Percentiles rank a stretch among this genome's conserved stretches.
phyloP scores from a whole-genome alignment of 2,329 filamentous ascomycete species.

The Fusarium circinatum region DNA sequence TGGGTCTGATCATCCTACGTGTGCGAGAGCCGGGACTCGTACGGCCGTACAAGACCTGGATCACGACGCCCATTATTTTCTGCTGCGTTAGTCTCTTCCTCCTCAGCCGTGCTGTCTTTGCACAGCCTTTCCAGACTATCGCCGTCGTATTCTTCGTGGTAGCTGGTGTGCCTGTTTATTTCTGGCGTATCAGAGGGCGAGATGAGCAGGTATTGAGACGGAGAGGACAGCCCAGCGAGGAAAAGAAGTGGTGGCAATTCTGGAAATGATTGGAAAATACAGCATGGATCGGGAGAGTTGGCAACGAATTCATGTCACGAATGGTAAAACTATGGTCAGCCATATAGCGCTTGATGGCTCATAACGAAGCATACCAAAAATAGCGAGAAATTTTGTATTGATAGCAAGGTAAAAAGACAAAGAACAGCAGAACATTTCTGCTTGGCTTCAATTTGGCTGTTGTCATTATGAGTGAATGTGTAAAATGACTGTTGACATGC shows the following conservation, averaged over 20 bases:
- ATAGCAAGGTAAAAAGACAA: slow-evolving; percentile 19
- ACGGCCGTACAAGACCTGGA: slow-evolving; percentile 94
- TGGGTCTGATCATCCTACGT: slow-evolving; percentile 90
- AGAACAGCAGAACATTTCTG: not conserved
- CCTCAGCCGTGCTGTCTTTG: slow-evolving; percentile 87
- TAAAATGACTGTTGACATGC: not conserved
- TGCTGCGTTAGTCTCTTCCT: slow-evolving; percentile 97
- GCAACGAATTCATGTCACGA: slow-evolving; percentile 12
- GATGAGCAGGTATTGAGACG: slow-evolving; percentile 61
- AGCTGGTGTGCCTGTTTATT: slow-evolving; percentile 87
- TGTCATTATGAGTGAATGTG: not conserved
- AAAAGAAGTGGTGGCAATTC: slow-evolving; percentile 67
- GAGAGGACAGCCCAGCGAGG: slow-evolving; percentile 43
- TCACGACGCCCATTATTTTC: slow-evolving; percentile 95
- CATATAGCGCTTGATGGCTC: slow-evolving; percentile 1
- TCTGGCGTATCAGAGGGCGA: slow-evolving; percentile 80
- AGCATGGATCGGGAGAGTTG: not conserved
- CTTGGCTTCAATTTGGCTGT: not conserved
- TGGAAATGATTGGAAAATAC: slow-evolving; percentile 56
- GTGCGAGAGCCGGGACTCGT: slow-evolving; percentile 89
- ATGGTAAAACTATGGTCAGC: not conserved
- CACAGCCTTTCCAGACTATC: slow-evolving; percentile 88
- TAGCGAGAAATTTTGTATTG: slow-evolving; percentile 15
- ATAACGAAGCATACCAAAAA: slow-evolving; percentile 20
- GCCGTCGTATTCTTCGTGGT: slow-evolving; percentile 87